A percentile compares a stretch with the other conserved stretches of the same genome.
phyloP scores from a whole-genome alignment of 2,329 filamentous ascomycete species.

The Aureobasidium sp. region DNA sequence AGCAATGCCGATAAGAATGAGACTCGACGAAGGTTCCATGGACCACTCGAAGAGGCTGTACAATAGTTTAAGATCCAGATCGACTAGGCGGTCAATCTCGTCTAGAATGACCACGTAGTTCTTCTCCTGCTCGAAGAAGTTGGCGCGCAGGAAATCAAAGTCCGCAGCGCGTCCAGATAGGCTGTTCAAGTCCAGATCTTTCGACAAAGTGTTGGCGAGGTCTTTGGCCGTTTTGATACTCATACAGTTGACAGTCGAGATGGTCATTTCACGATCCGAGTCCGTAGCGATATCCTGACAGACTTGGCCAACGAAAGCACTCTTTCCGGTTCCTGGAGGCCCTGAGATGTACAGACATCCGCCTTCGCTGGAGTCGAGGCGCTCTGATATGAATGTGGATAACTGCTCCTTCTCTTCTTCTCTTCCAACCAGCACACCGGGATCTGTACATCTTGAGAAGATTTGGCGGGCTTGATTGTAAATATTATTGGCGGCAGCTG shows the following conservation, averaged over 20 bases:
- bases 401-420: conserved; percentile 62
- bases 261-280: conserved; percentile 48
- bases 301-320: conserved; percentile 79
- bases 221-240: conserved; percentile 85
- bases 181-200: conserved; percentile 54
- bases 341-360: conserved; percentile 94
- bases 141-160: conserved; percentile 56
- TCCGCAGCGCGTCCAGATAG: conserved; percentile 59
- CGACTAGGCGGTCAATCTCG: conserved; percentile 90
- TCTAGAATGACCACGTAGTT: conserved; percentile 83
- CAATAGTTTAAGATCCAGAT: conserved; percentile 76
- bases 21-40: conserved; percentile 66
- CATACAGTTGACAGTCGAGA: conserved; percentile 91
- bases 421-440: conserved; percentile 68
- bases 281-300: conserved; percentile 51
- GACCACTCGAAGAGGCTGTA: conserved; percentile 98
- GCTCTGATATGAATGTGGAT: conserved; percentile 57
- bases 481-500: conserved; percentile 58
- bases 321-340: conserved; percentile 93
- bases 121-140: conserved; percentile 51
- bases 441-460: conserved; percentile 71
- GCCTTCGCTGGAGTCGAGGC: conserved; percentile 51
- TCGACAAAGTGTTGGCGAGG: conserved; percentile 70
- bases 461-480: conserved; percentile 83
- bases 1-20: conserved; percentile 85